Evolutionary conservation across 2,329 filamentous ascomycete species (phyloP), one percentile per base, ranked within the genome.

Genomic region (Fusarium pseudoanthophilum): DNA sequence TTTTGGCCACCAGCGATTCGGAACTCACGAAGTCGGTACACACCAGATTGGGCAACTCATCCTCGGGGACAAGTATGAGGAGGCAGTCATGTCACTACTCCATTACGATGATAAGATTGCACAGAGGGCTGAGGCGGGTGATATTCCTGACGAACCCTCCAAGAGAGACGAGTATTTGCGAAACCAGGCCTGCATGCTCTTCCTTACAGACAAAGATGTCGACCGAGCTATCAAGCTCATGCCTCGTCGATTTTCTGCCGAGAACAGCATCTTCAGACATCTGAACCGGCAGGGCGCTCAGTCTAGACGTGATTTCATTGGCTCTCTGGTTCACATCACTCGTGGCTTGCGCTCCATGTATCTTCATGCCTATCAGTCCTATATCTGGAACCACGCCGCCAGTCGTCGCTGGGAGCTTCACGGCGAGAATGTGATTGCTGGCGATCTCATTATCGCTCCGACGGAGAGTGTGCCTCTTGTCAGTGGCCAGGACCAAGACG

Each of bases 1-100:
- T 84, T 99, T 95, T 79, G 96, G 96, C 14, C 90, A 98, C n/a
- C 96, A 99, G 83, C 91, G 96, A 30, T 99, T 99, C 78, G 96
- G 96, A 34, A 95, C 95, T 1, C 95, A 96, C 81, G 85, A 90
- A 34, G 92, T 93, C 18, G 93, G 95, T 39, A 99, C 96, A 1
- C 94, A 98, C 78, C 88, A 92, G 45, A 86, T 98, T 56, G 96
- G 96, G 55, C 90, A 92, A 79, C 92, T 93, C 80, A 95, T 99
- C 79, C 87, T 99, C 2, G 89, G 93, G 75, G 92, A 90, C 36
- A 91, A 97, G 78, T 95, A 95, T 75, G 88, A 95, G 79, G 93
- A 90, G 37, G 95, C 95, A 20, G 90, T 96, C 62, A 88, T 94
- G 60, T 88, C 91, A 26, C 91, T 99, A 43, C 86, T 99, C 21